Evolutionary conservation across 352 stramenopile genomes (phyloP), one percentile per base, ranked within the genome.

Genomic region (Thraustotheca clavata): DNA sequence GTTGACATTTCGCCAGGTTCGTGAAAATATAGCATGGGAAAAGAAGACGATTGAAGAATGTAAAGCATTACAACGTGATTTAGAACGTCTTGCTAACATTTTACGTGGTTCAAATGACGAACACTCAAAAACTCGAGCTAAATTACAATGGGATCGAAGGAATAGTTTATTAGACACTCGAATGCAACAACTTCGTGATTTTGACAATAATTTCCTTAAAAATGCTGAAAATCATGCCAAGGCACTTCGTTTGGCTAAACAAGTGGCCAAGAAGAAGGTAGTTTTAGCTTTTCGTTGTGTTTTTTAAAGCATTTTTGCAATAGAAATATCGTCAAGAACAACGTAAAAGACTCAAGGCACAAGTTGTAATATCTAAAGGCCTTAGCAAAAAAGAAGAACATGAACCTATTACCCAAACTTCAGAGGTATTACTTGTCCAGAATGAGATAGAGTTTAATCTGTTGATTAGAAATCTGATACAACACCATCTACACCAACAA

Each of bases 251-350:
- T 31, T 52, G 9, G 43, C n/a, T 31, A 9, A 52, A 52, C 43
- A 31, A 24, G 43, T 52, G 43, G 43, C 43, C 11, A 52, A 52
- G 43, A 52, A 52, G 43, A 52, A 9, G 43, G 43, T 52, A 47
- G 6, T 14, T 9, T 52, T 52, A 14, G 43, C 34, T 24, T 47
- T 24, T 27, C 14, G 43, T 1, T 31, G 16, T 31, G n/a, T 31
- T 24, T 11, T 9, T 52, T 7, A 52, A 24, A 11, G 1, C 20
- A 18, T 43, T 31, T 9, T 2, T 52, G 2, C 34, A 2, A 18
- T 18, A 52, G 43, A 52, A 18, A 31, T 52, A 52, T 7, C 43
- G 43, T 2, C 12, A 52, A 24, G 43, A 14, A 7, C 7, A 35
- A 18, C 43, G 43, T 31, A 24, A 52, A 31, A 24, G 43, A 24